Percentiles rank a stretch among this genome's conserved stretches.
These are phyloP conservation scores for Pochonia chlamydosporia DNA, from an alignment of 2,329 filamentous ascomycete genomes.

Conservation along the genomic window DNA sequence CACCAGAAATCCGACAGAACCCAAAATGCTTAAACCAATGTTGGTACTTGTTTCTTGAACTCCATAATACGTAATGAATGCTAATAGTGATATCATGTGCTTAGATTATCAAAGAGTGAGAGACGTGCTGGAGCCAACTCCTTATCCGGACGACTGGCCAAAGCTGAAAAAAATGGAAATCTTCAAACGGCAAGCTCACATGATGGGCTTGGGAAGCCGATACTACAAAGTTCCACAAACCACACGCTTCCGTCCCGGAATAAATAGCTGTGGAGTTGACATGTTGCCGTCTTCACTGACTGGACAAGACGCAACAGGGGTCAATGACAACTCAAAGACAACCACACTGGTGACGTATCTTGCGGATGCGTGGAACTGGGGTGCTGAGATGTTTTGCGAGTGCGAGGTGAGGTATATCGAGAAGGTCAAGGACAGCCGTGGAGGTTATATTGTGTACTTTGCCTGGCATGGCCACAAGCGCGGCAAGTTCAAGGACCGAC, in stretches of 20 bases:
- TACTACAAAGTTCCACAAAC: slow-evolving; percentile 56
- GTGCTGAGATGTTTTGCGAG: slow-evolving; percentile 65
- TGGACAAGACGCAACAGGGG: slow-evolving; percentile 57
- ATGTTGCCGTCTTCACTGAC: slow-evolving; percentile 56
- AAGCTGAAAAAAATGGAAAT: slow-evolving; percentile 51
- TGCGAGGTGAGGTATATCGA: slow-evolving; percentile 60
- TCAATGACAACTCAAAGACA: slow-evolving; percentile 64
- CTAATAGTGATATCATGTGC: background rate
- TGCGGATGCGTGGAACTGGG: slow-evolving; percentile 66
- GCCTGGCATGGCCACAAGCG: slow-evolving; percentile 57
- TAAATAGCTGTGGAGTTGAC: slow-evolving; percentile 58
- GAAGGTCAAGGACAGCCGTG: slow-evolving; percentile 36
- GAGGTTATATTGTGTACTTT: slow-evolving; percentile 59
- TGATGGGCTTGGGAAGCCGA: slow-evolving; percentile 43
- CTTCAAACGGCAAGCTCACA: slow-evolving; percentile 50
- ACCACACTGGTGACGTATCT: slow-evolving; percentile 62
- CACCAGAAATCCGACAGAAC: slow-evolving; percentile 44
- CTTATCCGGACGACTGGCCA: slow-evolving; percentile 54
- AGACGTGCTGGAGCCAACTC: slow-evolving; percentile 50
- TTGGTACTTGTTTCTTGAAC: slow-evolving; percentile 25
- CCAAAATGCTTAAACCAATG: slow-evolving; percentile 39
- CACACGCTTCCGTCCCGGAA: slow-evolving; percentile 54
- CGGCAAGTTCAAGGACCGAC: slow-evolving; percentile 42
- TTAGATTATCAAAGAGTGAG: slow-evolving; percentile 52
- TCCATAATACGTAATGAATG: no score